A percentile compares a stretch with the other conserved stretches of the same genome.
Evolutionary conservation across 2,329 filamentous ascomycete genomes (phyloP).

Genomic region (Colletotrichum costaricense): DNA sequence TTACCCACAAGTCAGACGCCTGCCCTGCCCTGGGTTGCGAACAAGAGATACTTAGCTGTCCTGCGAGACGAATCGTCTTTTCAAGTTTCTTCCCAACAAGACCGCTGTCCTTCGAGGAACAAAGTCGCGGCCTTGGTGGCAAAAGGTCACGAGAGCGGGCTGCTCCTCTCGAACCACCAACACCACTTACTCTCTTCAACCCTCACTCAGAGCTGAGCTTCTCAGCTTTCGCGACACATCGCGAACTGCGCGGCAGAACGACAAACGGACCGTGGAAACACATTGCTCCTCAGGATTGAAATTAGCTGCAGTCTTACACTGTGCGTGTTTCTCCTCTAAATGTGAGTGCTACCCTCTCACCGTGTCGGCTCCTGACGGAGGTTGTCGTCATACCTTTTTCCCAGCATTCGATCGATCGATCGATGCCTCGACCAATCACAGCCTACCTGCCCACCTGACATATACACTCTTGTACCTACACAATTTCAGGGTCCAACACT

Average conservation of each 20-base stretch:
- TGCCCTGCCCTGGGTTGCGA: no score
- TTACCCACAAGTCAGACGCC: no score
- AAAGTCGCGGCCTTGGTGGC: not conserved
- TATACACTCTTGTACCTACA: slow-evolving; percentile 22
- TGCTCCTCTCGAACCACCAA: not conserved
- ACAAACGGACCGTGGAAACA: not conserved
- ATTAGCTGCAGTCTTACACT: not conserved
- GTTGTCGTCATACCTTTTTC: slow-evolving; percentile 30
- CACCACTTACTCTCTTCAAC: not conserved
- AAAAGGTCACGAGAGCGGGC: not conserved
- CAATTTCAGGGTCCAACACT: not conserved
- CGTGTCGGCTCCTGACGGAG: slow-evolving; percentile 1
- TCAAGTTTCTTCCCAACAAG: not conserved
- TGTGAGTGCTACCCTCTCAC: slow-evolving; percentile 19
- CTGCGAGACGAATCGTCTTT: not conserved
- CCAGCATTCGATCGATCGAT: slow-evolving; percentile 47
- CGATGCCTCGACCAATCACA: slow-evolving; percentile 42
- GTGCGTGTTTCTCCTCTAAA: not conserved
- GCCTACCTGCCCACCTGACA: not conserved
- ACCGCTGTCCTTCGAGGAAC: not conserved
- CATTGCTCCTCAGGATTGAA: not conserved
- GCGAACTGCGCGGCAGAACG: not conserved
- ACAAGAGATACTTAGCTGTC: not conserved
- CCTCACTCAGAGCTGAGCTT: no score
- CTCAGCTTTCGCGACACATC: not conserved